Evolutionary conservation across 192 early-diverging fungal species (phyloP), one percentile per base, ranked within the genome.

Genomic region (Glomus cerebriforme): DNA sequence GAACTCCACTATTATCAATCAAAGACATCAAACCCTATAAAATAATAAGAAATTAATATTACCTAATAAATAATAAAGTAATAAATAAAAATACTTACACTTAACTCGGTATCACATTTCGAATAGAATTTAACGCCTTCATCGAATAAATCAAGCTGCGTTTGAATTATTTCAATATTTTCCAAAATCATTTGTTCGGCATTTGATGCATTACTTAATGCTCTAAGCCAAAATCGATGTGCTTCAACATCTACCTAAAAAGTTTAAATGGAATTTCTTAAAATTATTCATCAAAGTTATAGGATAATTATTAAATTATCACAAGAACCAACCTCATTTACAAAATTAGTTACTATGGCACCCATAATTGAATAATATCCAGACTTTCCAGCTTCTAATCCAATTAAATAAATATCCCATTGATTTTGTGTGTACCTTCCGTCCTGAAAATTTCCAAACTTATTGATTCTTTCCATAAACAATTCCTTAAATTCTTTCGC

Each of bases 401-500:
- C 73, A 63, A 75, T 63, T 17, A 62, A 37, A 75, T 75, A 75
- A 26, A 75, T 35, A 24, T 62, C 7, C 73, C 73, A 75, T 39
- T 75, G 73, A 75, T 75, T 75, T 22, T 27, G 31, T 26, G 6
- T 34, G 37, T 34, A 29, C 1, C 24, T 75, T n/a, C 7, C n/a
- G 2, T 19, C 29, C 26, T 29, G 19, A 13, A 17, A 34, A 12
- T 59, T 27, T 24, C 73, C 73, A 37, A 75, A 75, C 15, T 35
- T 17, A 29, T 62, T n/a, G 37, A 75, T 32, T 62, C 19, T 17
- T 62, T 35, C 17, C 34, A 62, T 26, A 35, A 59, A 35, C 26
- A 4, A 22, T 35, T 75, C 27, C 7, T 45, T 49, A 60, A 62
- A 75, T 34, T 27, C 59, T 35, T 39, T 47, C 24, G 59, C 7